Conservation (phyloP, 2,329 filamentous ascomycete genomes). For the Botrytis byssoidea region DNA sequence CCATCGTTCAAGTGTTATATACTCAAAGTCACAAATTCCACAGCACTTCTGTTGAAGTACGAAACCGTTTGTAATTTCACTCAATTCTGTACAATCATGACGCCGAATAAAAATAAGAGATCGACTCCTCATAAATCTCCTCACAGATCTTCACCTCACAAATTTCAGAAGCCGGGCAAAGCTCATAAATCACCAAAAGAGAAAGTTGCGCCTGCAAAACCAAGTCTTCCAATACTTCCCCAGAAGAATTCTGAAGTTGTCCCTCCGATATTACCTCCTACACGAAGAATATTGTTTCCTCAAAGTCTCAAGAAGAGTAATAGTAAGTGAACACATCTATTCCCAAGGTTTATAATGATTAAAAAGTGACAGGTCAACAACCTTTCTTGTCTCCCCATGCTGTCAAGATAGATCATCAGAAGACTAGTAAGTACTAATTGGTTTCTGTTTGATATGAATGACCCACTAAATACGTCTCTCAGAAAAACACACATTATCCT, state of each 20-base stretch:
- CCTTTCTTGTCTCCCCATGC: neutral
- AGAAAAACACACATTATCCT: neutral
- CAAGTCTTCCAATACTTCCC: neutral
- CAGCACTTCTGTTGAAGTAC: neutral
- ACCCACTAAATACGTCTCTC: neutral
- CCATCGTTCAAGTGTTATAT: neutral
- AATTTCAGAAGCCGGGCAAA: neutral
- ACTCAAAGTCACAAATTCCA: neutral
- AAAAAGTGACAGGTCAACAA: neutral
- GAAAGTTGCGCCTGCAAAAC: neutral
- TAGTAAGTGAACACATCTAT: neutral
- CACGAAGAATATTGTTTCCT: neutral
- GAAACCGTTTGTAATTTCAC: neutral
- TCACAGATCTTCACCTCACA: neutral
- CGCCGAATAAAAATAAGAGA: neutral
- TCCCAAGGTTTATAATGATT: no score
- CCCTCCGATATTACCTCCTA: neutral
- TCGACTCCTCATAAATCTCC: neutral
- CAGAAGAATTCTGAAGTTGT: neutral
- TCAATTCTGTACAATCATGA: neutral
- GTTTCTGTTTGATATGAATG: neutral
- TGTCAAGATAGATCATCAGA: neutral
- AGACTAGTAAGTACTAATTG: neutral
- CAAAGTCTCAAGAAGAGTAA: neutral
- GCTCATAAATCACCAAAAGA: neutral